Conservation (phyloP, 2,329 filamentous ascomycete species). For the Lomentospora prolificans region DNA sequence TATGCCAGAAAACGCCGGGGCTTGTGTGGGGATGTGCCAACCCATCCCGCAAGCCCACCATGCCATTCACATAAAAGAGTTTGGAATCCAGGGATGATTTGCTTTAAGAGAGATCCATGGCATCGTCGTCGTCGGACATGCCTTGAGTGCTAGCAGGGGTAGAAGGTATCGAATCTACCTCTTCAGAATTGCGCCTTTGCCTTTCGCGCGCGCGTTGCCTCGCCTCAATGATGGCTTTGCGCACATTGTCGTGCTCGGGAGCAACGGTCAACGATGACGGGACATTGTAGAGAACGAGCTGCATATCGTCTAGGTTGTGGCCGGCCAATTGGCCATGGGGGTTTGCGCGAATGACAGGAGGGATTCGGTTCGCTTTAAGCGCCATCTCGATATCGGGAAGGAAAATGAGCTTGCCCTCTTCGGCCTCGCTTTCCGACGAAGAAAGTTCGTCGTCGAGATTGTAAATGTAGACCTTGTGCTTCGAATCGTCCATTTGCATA, state of each 20-base stretch:
- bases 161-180: slow-evolving; percentile 7
- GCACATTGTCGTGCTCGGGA: slow-evolving; percentile 64
- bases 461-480: slow-evolving; percentile 83
- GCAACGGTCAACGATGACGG: slow-evolving; percentile 68
- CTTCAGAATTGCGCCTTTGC: slow-evolving; percentile 22
- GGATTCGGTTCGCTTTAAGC: slow-evolving; percentile 59
- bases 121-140: slow-evolving; percentile 41
- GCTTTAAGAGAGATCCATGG: slow-evolving; percentile 54
- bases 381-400: slow-evolving; percentile 79
- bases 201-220: slow-evolving; percentile 49
- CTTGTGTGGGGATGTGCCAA: too few relatives aligned
- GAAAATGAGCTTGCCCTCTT: slow-evolving; percentile 58
- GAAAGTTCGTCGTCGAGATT: slow-evolving; percentile 82
- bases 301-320: slow-evolving; percentile 40
- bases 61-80: not conserved
- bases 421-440: slow-evolving; percentile 42
- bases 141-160: not conserved
- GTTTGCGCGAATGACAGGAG: slow-evolving; percentile 54
- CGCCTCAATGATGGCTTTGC: slow-evolving; percentile 75
- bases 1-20: not conserved
- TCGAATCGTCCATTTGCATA: slow-evolving; percentile 83
- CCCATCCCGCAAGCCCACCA: too few relatives aligned
- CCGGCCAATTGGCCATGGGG: slow-evolving; percentile 31
- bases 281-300: slow-evolving; percentile 78
- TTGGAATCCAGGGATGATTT: not conserved